These are phyloP conservation scores for Moelleriella libera DNA, from an alignment of 2,329 filamentous ascomycete genomes.

Conservation along the genomic window DNA sequence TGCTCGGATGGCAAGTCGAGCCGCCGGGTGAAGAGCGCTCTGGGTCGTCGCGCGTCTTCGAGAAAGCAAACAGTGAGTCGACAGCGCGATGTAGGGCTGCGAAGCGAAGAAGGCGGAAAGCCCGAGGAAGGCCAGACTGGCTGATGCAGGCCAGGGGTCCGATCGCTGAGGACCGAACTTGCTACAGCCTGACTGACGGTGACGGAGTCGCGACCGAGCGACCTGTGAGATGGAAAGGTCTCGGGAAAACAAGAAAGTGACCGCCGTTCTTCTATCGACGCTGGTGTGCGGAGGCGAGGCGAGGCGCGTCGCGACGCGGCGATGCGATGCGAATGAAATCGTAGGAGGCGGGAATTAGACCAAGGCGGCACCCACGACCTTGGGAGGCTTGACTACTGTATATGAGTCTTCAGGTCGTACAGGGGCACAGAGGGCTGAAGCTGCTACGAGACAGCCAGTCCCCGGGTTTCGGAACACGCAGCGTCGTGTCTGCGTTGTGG, in stretches of 20 bases:
- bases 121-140: conserved; percentile 4
- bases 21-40: background rate
- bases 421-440: background rate
- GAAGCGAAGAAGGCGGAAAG: conserved; percentile 1
- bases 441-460: background rate
- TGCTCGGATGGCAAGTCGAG: background rate
- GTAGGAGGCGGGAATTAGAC: too few relatives aligned
- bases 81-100: conserved; percentile 3
- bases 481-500: background rate
- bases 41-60: conserved; percentile 1
- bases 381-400: too few relatives aligned
- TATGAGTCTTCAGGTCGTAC: too few relatives aligned
- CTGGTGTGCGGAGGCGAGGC: background rate
- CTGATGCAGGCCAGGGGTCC: conserved; percentile 2
- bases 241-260: too few relatives aligned
- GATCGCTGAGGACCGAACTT: conserved; percentile 1
- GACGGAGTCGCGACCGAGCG: too few relatives aligned
- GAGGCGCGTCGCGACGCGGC: background rate
- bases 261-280: background rate
- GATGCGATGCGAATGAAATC: background rate
- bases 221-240: too few relatives aligned
- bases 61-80: conserved; percentile 2
- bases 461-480: background rate
- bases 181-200: conserved; percentile 1
- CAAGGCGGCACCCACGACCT: too few relatives aligned